Conservation (phyloP, 495 filamentous ascomycete genomes). For the Penicillium malachiteum region DNA sequence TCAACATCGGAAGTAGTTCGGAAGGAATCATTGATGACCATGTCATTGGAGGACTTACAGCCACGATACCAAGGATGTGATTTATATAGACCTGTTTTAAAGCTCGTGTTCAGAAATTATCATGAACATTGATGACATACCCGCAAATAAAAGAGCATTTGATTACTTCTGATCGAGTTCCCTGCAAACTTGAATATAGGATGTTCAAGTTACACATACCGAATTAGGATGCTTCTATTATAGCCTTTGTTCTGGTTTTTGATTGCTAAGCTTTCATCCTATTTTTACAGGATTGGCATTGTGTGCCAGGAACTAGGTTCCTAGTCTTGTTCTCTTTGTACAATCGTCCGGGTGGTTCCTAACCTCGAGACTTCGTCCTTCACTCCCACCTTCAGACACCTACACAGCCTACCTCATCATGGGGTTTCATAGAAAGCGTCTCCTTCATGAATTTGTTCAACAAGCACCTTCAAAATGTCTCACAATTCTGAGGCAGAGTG, state of each 20-base stretch:
- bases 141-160: slow-evolving; percentile 21
- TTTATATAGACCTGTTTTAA: no score
- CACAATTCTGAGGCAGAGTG: not conserved
- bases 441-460: no score
- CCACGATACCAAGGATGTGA: no score
- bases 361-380: not conserved
- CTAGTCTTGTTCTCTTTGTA: slow-evolving; percentile 10
- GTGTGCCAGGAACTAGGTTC: not conserved
- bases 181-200: not conserved
- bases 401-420: no score
- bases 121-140: slow-evolving; percentile 17
- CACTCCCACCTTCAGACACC: no score
- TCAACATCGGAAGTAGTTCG: not conserved
- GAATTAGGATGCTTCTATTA: no score
- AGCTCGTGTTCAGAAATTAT: not conserved
- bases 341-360: slow-evolving; percentile 1
- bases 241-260: no score
- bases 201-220: not conserved
- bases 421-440: no score
- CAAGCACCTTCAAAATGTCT: not conserved
- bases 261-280: not conserved
- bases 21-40: no score
- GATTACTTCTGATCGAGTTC: not conserved
- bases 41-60: no score
- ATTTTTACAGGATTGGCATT: not conserved